Conservation (phyloP, 129 eudicot species). For the Flaveria linearis region DNA sequence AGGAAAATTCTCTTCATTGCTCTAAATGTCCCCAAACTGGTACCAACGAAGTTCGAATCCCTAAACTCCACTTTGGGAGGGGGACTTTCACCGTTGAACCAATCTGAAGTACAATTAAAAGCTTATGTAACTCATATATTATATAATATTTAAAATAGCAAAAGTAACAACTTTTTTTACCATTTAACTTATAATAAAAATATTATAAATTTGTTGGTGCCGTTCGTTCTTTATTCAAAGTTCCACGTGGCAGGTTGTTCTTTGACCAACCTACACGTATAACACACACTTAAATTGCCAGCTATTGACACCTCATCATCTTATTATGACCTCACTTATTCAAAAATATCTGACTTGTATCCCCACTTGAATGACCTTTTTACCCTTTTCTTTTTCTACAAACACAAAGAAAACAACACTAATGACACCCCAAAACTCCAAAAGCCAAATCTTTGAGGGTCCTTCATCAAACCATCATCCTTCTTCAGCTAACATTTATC, state of each 20-base stretch:
- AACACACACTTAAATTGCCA: slow-evolving; percentile 31
- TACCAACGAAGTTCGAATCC: too few species aligned
- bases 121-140: not conserved
- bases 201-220: not conserved
- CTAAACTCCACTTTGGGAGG: too few species aligned
- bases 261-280: slow-evolving; percentile 39
- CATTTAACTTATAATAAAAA: not conserved
- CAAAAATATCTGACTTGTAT: slow-evolving; percentile 20
- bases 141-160: not conserved
- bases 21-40: too few species aligned
- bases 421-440: slow-evolving; percentile 31
- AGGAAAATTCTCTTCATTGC: too few species aligned
- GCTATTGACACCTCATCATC: slow-evolving; percentile 33
- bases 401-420: slow-evolving; percentile 27
- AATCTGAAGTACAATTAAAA: too few species aligned
- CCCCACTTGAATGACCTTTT: slow-evolving; percentile 14
- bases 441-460: slow-evolving; percentile 25
- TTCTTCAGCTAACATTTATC: slow-evolving; percentile 7
- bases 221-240: not conserved
- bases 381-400: slow-evolving; percentile 14
- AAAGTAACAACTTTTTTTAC: not conserved
- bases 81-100: too few species aligned
- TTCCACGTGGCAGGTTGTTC: slow-evolving; percentile 30
- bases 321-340: slow-evolving; percentile 29
- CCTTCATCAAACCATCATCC: slow-evolving; percentile 9